Evolutionary conservation across 2,329 filamentous ascomycete genomes (phyloP).

Genomic region (Decorospora gaudefroyi): DNA sequence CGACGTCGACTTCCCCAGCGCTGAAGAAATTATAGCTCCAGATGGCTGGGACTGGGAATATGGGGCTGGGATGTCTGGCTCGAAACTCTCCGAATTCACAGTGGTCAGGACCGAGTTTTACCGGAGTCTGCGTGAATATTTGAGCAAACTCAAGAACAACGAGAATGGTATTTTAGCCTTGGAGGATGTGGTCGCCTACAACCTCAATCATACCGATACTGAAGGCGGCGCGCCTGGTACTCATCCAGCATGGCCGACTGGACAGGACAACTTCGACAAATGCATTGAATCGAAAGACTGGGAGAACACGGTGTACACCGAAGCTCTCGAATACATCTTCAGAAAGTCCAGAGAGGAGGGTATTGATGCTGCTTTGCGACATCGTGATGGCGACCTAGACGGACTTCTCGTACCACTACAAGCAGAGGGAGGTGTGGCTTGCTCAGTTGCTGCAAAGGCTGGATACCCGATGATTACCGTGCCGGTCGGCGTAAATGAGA

Average conservation of each 20-base stretch:
- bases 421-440: slow-evolving; percentile 68
- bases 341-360: slow-evolving; percentile 65
- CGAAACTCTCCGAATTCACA: slow-evolving; percentile 73
- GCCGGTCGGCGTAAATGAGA: slow-evolving; percentile 62
- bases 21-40: slow-evolving; percentile 65
- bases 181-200: slow-evolving; percentile 45
- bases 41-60: slow-evolving; percentile 77
- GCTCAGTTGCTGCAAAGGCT: slow-evolving; percentile 73
- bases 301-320: slow-evolving; percentile 67
- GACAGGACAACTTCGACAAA: slow-evolving; percentile 72
- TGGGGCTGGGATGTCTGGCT: slow-evolving; percentile 61
- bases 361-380: slow-evolving; percentile 67
- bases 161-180: too few species aligned
- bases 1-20: slow-evolving; percentile 68
- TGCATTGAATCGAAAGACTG: slow-evolving; percentile 64
- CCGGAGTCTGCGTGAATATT: too few species aligned
- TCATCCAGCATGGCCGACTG: slow-evolving; percentile 61
- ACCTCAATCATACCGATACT: slow-evolving; percentile 62
- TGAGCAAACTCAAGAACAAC: too few species aligned
- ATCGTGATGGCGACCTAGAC: slow-evolving; percentile 55
- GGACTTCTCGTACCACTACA: slow-evolving; percentile 73
- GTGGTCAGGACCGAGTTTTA: slow-evolving; percentile 74
- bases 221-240: slow-evolving; percentile 70
- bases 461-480: slow-evolving; percentile 75
- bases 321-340: slow-evolving; percentile 66